Evolutionary conservation across 202 grass and related monocot genomes (phyloP), one percentile per base, ranked within the genome.

Genomic region (Saccharum hybrid): DNA sequence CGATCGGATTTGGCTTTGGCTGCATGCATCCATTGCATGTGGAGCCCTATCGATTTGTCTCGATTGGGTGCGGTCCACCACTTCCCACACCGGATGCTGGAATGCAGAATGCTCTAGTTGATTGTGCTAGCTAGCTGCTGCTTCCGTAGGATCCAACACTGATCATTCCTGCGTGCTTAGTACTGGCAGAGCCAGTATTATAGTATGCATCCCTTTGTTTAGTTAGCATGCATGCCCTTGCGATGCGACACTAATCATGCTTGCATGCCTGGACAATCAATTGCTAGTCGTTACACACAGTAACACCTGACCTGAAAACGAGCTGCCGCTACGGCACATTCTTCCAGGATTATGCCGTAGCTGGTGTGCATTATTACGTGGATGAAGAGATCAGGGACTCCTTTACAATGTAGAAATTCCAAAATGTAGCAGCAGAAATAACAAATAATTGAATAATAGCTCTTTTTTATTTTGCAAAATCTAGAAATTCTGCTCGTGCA

Each of bases 161-260:
- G 76, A 80, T 86, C 68, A 80, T 86, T 80, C 11, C 9, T 46
- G 2, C 76, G 36, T 0, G 54, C 61, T 26, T 26, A 5, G 21
- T 26, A 26, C 18, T 36, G 31, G 66, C 66, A 23, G 28, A 38
- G 2, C n/a, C 16, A 16, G 1, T 6, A 22, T 0, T 68, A 40
- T 21, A 37, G 36, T 36, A 13, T 31, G 57, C 22, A 30, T 22
- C 31, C 4, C 23, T 38, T 72, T 79, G 54, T 51, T 52, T 46
- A 26, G 54, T 18, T 36, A n/a, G 66, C 56, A 79, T 72, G 66
- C 56, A 78, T 72, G 18, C 52, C 52, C 3, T 56, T 11, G 57
- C 57, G 51, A 56, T 6, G 76, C 59, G 70, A 78, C 83, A 72
- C 30, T 78, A 62, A 78, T 78, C 51, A 85, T 85, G 51, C 54